A percentile compares a stretch with the other conserved stretches of the same genome.
Conservation (phyloP, 306 rosid species). For the Nissolia schottii region DNA sequence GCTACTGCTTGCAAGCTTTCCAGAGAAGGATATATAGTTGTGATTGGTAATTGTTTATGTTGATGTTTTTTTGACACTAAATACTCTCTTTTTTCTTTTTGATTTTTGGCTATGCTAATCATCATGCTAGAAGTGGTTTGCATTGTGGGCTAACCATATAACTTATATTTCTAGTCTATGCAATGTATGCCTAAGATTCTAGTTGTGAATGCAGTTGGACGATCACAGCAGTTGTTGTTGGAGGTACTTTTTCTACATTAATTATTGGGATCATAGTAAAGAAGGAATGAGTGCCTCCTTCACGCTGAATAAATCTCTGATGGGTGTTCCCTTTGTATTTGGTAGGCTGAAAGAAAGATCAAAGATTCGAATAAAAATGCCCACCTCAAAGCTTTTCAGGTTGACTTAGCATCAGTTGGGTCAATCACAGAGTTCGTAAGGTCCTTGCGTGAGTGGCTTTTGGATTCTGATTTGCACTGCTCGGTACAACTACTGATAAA, state of each 20-base stretch:
- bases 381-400: conserved; percentile 61
- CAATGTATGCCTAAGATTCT: conserved; percentile 21
- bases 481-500: conserved; percentile 77
- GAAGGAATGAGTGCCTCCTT: not conserved
- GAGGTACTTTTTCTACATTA: conserved; percentile 45
- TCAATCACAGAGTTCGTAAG: conserved; percentile 50
- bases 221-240: conserved; percentile 49
- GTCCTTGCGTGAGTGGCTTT: conserved; percentile 73
- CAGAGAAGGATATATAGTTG: conserved; percentile 60
- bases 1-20: conserved; percentile 73
- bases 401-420: conserved; percentile 59
- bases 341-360: conserved; percentile 61
- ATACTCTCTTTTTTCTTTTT: not conserved
- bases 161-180: not conserved
- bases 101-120: not conserved
- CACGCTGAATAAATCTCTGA: not conserved
- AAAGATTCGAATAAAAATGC: conserved; percentile 53
- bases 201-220: conserved; percentile 70
- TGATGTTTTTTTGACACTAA: not conserved
- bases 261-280: not conserved
- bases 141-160: not conserved
- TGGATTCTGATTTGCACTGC: conserved; percentile 65
- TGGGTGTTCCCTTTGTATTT: conserved; percentile 17
- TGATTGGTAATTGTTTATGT: conserved; percentile 49
- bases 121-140: not conserved